phyloP scores from a whole-genome alignment of 352 stramenopile species.

The Phytophthora pinifolia region DNA sequence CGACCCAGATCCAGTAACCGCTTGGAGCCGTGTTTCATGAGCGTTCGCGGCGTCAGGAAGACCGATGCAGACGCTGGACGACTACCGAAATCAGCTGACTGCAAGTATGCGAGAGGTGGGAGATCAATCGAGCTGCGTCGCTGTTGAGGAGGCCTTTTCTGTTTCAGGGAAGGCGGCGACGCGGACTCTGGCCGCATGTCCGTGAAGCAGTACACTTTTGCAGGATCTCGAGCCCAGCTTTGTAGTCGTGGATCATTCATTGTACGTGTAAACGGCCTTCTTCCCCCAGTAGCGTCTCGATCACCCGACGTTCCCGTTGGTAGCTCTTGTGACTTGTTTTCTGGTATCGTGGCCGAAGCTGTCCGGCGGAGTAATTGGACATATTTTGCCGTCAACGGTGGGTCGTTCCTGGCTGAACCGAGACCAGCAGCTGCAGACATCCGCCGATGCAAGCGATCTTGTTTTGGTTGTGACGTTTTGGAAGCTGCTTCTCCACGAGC shows the following conservation, averaged over 20 bases:
- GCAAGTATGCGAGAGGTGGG: slow-evolving; percentile 17
- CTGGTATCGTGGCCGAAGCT: slow-evolving; percentile 17
- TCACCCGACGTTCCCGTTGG: neutral
- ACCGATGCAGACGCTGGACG: slow-evolving; percentile 11
- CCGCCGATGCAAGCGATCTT: neutral
- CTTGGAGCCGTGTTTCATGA: slow-evolving; percentile 25
- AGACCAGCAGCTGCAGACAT: neutral
- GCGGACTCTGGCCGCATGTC: slow-evolving; percentile 10
- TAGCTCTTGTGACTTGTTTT: slow-evolving; percentile 2
- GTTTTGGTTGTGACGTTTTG: neutral
- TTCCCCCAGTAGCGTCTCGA: neutral
- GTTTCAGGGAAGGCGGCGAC: neutral
- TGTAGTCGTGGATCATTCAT: slow-evolving; percentile 1
- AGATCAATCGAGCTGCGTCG: slow-evolving; percentile 10
- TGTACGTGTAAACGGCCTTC: neutral
- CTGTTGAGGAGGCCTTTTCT: slow-evolving; percentile 2
- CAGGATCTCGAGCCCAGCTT: slow-evolving; percentile 20
- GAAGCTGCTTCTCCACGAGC: neutral
- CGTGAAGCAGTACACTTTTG: slow-evolving; percentile 19
- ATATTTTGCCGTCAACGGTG: neutral
- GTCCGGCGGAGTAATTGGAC: slow-evolving; percentile 12
- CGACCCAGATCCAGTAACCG: slow-evolving; percentile 27
- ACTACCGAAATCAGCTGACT: slow-evolving; percentile 6
- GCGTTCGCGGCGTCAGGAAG: slow-evolving; percentile 23
- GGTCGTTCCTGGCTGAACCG: neutral